A percentile compares a stretch with the other conserved stretches of the same genome.
These are phyloP conservation scores for Phytopythium oedochilum DNA, from an alignment of 352 stramenopile genomes.

Conservation along the genomic window DNA sequence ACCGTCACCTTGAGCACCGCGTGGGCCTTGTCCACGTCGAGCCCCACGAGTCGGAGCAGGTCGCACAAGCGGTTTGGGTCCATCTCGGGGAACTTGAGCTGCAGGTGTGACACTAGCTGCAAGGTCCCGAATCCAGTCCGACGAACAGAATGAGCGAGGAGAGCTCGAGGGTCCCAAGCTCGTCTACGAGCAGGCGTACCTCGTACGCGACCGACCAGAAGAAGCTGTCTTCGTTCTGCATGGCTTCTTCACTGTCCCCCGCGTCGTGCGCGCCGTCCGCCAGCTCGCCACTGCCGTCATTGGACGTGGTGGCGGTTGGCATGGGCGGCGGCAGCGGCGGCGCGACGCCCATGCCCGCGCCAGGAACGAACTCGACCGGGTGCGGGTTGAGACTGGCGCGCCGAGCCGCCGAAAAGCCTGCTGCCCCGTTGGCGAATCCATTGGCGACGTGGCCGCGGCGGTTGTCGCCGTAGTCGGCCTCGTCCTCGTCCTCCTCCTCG, in stretches of 20 bases:
- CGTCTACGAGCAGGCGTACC: slow-evolving; percentile 20
- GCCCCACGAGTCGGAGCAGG: slow-evolving; percentile 61
- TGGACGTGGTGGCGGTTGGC: background rate
- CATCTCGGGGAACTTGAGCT: slow-evolving; percentile 81
- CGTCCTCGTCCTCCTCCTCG: slow-evolving; percentile 7
- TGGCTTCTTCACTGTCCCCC: slow-evolving; percentile 12
- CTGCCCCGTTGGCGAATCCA: background rate
- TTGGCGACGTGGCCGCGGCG: background rate
- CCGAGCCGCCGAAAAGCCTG: background rate
- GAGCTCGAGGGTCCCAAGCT: background rate
- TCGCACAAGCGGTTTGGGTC: slow-evolving; percentile 70
- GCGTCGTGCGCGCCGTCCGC: slow-evolving; percentile 1
- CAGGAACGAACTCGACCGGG: slow-evolving; percentile 1
- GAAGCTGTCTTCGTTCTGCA: slow-evolving; percentile 77
- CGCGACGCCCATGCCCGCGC: background rate
- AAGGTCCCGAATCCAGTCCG: background rate
- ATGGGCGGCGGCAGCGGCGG: slow-evolving; percentile 1
- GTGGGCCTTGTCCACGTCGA: slow-evolving; percentile 74
- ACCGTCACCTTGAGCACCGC: slow-evolving; percentile 72
- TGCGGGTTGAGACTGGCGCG: slow-evolving; percentile 3
- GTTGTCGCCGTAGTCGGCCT: slow-evolving; percentile 1
- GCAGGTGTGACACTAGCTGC: slow-evolving; percentile 74
- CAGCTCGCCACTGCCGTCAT: slow-evolving; percentile 14
- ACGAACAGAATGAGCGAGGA: slow-evolving; percentile 7
- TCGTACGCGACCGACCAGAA: slow-evolving; percentile 86